Evolutionary conservation across 495 filamentous ascomycete species (phyloP).

Genomic region (Aspergillus ostianus): DNA sequence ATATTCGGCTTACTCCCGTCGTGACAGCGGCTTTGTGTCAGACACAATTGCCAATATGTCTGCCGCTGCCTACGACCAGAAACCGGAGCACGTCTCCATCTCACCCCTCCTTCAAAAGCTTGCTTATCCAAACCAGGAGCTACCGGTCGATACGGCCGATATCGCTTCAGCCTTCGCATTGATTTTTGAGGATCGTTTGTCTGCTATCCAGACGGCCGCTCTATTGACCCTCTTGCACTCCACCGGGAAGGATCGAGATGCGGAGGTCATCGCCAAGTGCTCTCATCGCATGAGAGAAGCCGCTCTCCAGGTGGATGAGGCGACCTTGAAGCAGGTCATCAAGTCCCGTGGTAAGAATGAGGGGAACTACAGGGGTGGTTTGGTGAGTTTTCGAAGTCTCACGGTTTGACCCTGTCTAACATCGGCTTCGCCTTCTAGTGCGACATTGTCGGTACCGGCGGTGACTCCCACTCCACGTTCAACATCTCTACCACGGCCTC

Average conservation of each 20-base stretch:
- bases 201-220: constrained; percentile 76
- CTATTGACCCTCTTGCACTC: constrained; percentile 87
- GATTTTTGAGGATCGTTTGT: constrained; percentile 84
- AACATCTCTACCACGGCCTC: constrained; percentile 95
- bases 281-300: constrained; percentile 67
- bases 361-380: constrained; percentile 67
- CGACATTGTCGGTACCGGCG: constrained; percentile 97
- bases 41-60: constrained; percentile 19
- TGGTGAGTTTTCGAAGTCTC: constrained; percentile 46
- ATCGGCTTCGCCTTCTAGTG: constrained; percentile 51
- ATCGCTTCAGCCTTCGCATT: constrained; percentile 83
- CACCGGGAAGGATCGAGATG: constrained; percentile 71
- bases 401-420: not conserved
- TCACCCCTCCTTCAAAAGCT: constrained; percentile 77
- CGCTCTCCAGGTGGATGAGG: constrained; percentile 61
- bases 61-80: constrained; percentile 20
- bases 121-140: constrained; percentile 60
- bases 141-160: constrained; percentile 66
- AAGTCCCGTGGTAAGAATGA: constrained; percentile 54
- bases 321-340: constrained; percentile 58
- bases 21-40: not conserved
- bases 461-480: constrained; percentile 95
- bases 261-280: constrained; percentile 78
- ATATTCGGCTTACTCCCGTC: not conserved
- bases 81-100: constrained; percentile 61